Percentiles rank a stretch among this genome's conserved stretches.
Evolutionary conservation across 2,329 filamentous ascomycete genomes (phyloP).

Genomic region (Pseudofabraea citricarpa): DNA sequence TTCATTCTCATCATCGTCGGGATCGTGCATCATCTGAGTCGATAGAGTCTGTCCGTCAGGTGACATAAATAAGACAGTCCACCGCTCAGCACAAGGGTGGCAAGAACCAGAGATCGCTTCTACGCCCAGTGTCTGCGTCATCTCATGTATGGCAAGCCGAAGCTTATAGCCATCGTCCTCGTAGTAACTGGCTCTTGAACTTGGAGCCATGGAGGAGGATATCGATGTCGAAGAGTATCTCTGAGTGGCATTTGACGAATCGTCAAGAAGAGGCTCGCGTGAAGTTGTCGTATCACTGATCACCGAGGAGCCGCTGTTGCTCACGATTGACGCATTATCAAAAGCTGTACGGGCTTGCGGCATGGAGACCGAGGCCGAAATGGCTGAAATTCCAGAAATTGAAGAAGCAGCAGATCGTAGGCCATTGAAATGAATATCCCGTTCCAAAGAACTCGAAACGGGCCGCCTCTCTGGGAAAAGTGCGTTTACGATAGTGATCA

Average conservation of each 20-base stretch:
- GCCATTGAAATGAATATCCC: constrained; percentile 50
- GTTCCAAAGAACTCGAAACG: constrained; percentile 45
- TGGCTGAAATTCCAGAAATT: constrained; percentile 62
- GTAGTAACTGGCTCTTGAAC: constrained; percentile 43
- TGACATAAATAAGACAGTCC: constrained; percentile 77
- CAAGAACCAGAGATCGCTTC: constrained; percentile 63
- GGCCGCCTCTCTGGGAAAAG: constrained; percentile 74
- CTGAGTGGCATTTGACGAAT: constrained; percentile 42
- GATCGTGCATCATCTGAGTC: constrained; percentile 67
- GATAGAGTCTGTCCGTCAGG: constrained; percentile 66
- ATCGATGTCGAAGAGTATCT: constrained; percentile 48
- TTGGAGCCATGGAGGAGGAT: constrained; percentile 39
- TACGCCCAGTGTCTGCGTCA: constrained; percentile 59
- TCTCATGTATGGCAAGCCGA: constrained; percentile 64
- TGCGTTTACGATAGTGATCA: constrained; percentile 75
- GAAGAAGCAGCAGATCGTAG: constrained; percentile 64
- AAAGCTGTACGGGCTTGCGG: constrained; percentile 45
- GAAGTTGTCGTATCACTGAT: constrained; percentile 67
- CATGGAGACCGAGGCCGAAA: constrained; percentile 64
- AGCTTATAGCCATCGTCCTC: constrained; percentile 63
- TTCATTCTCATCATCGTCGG: constrained; percentile 59
- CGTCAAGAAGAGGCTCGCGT: constrained; percentile 57
- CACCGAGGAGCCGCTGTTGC: constrained; percentile 67
- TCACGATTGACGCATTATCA: constrained; percentile 66
- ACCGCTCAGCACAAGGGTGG: constrained; percentile 77